Percentiles rank a stretch among this genome's conserved stretches.
Evolutionary conservation across 164 flowering plant genomes (phyloP).

Genomic region (Vitis rotundifolia): DNA sequence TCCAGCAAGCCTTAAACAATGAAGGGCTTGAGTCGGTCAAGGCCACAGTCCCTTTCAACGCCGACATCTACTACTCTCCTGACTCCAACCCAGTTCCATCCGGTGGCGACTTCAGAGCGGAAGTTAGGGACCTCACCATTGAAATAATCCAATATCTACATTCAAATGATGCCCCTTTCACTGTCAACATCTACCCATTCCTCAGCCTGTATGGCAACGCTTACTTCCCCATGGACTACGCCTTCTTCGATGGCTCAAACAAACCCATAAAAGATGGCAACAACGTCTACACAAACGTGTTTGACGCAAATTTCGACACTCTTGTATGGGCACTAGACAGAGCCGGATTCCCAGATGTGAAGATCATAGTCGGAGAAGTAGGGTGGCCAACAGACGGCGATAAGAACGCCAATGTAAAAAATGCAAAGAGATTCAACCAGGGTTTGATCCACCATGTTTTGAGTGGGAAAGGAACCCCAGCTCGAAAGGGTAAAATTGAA

Average conservation of each 20-base stretch:
- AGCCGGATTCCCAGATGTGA: slow-evolving; percentile 70
- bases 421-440: slow-evolving; percentile 75
- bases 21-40: slow-evolving; percentile 54
- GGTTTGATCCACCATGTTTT: slow-evolving; percentile 62
- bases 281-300: slow-evolving; percentile 64
- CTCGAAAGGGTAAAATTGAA: slow-evolving; percentile 48
- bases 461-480: slow-evolving; percentile 72
- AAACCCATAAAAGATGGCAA: slow-evolving; percentile 57
- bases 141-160: slow-evolving; percentile 58
- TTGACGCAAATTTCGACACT: slow-evolving; percentile 92
- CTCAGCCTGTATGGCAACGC: slow-evolving; percentile 70
- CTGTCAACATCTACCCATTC: slow-evolving; percentile 94
- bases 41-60: slow-evolving; percentile 82
- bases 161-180: slow-evolving; percentile 65
- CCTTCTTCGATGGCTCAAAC: slow-evolving; percentile 74
- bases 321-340: slow-evolving; percentile 56
- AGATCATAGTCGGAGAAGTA: slow-evolving; percentile 80
- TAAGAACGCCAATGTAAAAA: slow-evolving; percentile 48
- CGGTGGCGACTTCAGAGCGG: slow-evolving; percentile 79
- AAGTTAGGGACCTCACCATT: slow-evolving; percentile 52
- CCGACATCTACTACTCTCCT: slow-evolving; percentile 74
- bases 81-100: slow-evolving; percentile 80
- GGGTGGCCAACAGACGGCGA: slow-evolving; percentile 99
- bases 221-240: slow-evolving; percentile 81
- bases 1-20: slow-evolving; percentile 65